A percentile compares a stretch with the other conserved stretches of the same genome.
Evolutionary conservation across 2,329 filamentous ascomycete species (phyloP).

Genomic region (Cercospora sp.): DNA sequence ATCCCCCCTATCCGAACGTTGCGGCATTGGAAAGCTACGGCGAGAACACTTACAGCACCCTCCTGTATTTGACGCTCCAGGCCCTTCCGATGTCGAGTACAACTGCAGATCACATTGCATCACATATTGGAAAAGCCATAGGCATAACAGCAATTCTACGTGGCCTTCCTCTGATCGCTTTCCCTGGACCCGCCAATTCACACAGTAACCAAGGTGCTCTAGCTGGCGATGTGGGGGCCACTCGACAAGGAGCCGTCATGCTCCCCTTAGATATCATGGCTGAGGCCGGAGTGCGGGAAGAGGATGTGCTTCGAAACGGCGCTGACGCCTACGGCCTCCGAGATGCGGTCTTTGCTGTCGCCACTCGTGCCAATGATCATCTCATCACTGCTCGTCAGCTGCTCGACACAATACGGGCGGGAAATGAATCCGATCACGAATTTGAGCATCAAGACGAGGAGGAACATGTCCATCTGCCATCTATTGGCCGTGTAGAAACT

Average conservation of each 20-base stretch:
- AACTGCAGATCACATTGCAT: conserved; percentile 87
- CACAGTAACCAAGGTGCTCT: conserved; percentile 52
- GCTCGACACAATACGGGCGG: conserved; percentile 74
- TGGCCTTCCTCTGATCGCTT: conserved; percentile 83
- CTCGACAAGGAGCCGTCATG: conserved; percentile 66
- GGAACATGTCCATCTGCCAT: conserved; percentile 57
- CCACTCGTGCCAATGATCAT: conserved; percentile 92
- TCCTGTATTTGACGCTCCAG: conserved; percentile 85
- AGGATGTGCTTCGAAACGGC: conserved; percentile 82
- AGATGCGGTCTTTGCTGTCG: conserved; percentile 88
- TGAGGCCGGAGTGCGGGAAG: conserved; percentile 75
- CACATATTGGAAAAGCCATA: conserved; percentile 90
- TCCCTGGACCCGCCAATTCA: conserved; percentile 63
- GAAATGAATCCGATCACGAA: conserved; percentile 75
- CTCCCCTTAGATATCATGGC: conserved; percentile 90
- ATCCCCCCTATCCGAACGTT: conserved; percentile 75
- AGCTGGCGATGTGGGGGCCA: conserved; percentile 43
- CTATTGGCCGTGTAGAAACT: conserved; percentile 35
- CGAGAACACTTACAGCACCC: conserved; percentile 90
- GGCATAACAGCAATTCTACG: conserved; percentile 86
- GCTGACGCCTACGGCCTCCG: conserved; percentile 75
- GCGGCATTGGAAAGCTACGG: conserved; percentile 80
- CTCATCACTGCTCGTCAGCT: conserved; percentile 91
- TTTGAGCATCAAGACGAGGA: conserved; percentile 85
- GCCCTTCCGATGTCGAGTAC: conserved; percentile 76